phyloP scores from a whole-genome alignment of 805 yeast genomes.

The Suhomyces kilbournensis region DNA sequence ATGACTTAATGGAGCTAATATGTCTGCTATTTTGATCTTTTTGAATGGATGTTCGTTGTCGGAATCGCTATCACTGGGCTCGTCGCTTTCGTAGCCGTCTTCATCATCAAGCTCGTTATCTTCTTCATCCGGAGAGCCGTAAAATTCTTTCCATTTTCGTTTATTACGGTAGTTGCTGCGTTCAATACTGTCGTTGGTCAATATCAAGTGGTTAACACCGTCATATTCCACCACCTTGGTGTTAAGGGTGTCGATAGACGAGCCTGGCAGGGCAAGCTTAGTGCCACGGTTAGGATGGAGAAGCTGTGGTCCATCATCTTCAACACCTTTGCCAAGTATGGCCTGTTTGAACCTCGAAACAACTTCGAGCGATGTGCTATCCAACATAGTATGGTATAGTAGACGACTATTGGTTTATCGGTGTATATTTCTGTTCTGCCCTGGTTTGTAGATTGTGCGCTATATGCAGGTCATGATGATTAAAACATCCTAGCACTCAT shows the following conservation, averaged over 20 bases:
- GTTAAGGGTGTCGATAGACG: constrained; percentile 19
- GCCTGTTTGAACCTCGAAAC: constrained; percentile 40
- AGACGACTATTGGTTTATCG: neutral
- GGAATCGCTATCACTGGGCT: constrained; percentile 10
- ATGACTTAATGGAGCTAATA: constrained; percentile 74
- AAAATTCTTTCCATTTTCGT: constrained; percentile 35
- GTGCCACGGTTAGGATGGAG: constrained; percentile 30
- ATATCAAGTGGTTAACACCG: constrained; percentile 33
- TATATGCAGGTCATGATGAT: neutral
- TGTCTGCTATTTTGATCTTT: constrained; percentile 34
- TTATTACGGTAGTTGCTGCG: constrained; percentile 25
- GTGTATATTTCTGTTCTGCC: neutral
- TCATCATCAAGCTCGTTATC: constrained; percentile 9
- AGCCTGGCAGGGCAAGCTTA: constrained; percentile 20
- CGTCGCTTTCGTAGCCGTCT: constrained; percentile 10
- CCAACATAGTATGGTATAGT: constrained; percentile 27
- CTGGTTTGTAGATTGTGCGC: neutral
- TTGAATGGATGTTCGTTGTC: constrained; percentile 26
- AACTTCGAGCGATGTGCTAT: constrained; percentile 35
- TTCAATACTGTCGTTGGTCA: constrained; percentile 35
- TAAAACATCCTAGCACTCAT: too few species aligned
- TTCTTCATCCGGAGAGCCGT: constrained; percentile 7
- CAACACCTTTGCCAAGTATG: constrained; percentile 17
- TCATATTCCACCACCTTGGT: constrained; percentile 40
- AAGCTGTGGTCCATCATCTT: constrained; percentile 5